These are phyloP conservation scores for Arachnomyces sp. DNA, from an alignment of 2,329 filamentous ascomycete genomes.

Conservation along the genomic window DNA sequence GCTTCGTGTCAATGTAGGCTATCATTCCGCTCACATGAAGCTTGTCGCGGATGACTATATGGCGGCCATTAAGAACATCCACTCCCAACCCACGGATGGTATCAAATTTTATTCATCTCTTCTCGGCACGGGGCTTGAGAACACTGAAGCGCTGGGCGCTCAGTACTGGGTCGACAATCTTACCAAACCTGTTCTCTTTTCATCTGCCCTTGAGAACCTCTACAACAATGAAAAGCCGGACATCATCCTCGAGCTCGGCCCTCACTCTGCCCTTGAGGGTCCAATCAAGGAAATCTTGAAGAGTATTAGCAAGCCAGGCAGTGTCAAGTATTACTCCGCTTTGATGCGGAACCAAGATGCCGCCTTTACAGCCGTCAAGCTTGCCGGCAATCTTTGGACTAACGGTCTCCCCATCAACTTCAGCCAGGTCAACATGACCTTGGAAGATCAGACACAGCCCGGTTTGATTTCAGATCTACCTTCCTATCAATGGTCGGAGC, in stretches of 20 bases:
- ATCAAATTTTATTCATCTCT: background rate
- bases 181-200: constrained; percentile 5
- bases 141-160: background rate
- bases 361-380: constrained; percentile 1
- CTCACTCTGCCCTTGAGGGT: constrained; percentile 12
- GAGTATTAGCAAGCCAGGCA: background rate
- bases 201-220: background rate
- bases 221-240: background rate
- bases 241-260: constrained; percentile 13
- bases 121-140: background rate
- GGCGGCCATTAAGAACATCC: background rate
- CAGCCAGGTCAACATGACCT: constrained; percentile 1
- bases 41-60: constrained; percentile 9
- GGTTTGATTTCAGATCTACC: constrained; percentile 7
- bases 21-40: constrained; percentile 22
- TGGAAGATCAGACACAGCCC: constrained; percentile 1
- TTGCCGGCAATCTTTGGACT: constrained; percentile 6
- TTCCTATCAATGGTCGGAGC: constrained; percentile 13
- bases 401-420: constrained; percentile 6
- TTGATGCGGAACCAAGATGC: constrained; percentile 6
- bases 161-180: constrained; percentile 6
- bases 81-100: background rate
- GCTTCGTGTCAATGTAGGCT: constrained; percentile 17
- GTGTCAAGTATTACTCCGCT: constrained; percentile 1
- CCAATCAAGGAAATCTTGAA: constrained; percentile 13